phyloP scores from a whole-genome alignment of 768 basidiomycete genomes.

The Termitomyces sp. region DNA sequence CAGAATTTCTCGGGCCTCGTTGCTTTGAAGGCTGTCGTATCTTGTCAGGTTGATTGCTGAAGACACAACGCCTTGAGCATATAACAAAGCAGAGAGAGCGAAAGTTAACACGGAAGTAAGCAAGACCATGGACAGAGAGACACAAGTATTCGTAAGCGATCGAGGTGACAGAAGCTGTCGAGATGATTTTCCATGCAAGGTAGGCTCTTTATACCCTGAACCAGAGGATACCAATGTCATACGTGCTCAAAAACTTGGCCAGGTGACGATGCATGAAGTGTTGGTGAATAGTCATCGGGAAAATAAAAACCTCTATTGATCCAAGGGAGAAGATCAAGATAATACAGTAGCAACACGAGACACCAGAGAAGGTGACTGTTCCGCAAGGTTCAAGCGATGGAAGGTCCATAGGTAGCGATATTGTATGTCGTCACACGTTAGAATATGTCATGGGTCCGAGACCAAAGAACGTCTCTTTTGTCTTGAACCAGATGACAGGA shows the following conservation, averaged over 20 bases:
- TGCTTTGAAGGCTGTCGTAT: conserved; percentile 26
- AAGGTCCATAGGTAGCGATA: background rate
- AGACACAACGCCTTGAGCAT: conserved; percentile 15
- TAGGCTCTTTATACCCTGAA: conserved; percentile 10
- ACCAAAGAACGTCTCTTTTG: background rate
- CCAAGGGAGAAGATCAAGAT: background rate
- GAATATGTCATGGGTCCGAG: conserved; percentile 8
- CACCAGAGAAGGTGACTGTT: conserved; percentile 1
- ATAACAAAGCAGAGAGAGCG: conserved; percentile 18
- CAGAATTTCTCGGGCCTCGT: conserved; percentile 31
- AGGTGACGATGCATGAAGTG: conserved; percentile 10
- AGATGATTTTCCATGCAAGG: background rate
- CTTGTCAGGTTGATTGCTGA: conserved; percentile 20
- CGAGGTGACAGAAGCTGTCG: background rate
- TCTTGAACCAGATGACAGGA: background rate
- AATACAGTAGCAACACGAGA: background rate
- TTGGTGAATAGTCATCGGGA: background rate
- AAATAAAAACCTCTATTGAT: background rate
- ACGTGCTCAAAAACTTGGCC: background rate
- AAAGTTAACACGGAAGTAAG: conserved; percentile 17
- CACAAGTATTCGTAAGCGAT: background rate
- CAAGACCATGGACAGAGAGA: conserved; percentile 14
- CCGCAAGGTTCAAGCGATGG: conserved; percentile 1
- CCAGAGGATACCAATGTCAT: background rate
- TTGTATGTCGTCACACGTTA: conserved; percentile 8